These are phyloP conservation scores for Ceratopteris richardii DNA, from an alignment of 75 land plant species.

Conservation along the genomic window DNA sequence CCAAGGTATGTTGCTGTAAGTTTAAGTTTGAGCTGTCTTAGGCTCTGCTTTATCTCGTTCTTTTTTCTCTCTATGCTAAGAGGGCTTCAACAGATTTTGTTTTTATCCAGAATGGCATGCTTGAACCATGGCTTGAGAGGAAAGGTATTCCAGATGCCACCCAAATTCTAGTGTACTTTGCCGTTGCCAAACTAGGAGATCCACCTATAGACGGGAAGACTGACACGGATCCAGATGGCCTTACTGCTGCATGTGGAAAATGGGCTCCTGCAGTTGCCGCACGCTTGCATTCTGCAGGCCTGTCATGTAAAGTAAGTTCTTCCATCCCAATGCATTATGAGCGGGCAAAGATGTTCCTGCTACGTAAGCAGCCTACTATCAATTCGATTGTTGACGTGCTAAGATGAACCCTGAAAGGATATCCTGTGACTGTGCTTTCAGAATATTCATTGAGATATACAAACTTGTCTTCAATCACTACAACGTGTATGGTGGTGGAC, in stretches of 20 bases:
- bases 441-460: too few relatives aligned
- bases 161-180: conserved; percentile 95
- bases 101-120: conserved; percentile 99
- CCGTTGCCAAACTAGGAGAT: conserved; percentile 91
- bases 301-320: conserved; percentile 74
- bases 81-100: conserved; percentile 75
- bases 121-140: conserved; percentile 86
- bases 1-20: conserved; percentile 41
- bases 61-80: conserved; percentile 1
- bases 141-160: conserved; percentile 59
- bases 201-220: conserved; percentile 90
- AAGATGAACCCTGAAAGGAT: background rate
- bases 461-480: too few relatives aligned
- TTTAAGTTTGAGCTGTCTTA: background rate
- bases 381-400: too few relatives aligned
- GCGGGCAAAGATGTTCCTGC: too few relatives aligned
- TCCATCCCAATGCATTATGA: too few relatives aligned
- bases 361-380: too few relatives aligned
- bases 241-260: conserved; percentile 91
- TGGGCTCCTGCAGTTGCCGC: conserved; percentile 87
- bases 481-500: too few relatives aligned
- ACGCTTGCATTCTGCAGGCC: conserved; percentile 66
- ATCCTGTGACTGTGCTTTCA: too few relatives aligned
- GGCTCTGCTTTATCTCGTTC: too few relatives aligned
- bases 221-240: conserved; percentile 93